Base-by-base conservation (phyloP, 352 stramenopile species). In the Phytophthora citrophthora region DNA sequence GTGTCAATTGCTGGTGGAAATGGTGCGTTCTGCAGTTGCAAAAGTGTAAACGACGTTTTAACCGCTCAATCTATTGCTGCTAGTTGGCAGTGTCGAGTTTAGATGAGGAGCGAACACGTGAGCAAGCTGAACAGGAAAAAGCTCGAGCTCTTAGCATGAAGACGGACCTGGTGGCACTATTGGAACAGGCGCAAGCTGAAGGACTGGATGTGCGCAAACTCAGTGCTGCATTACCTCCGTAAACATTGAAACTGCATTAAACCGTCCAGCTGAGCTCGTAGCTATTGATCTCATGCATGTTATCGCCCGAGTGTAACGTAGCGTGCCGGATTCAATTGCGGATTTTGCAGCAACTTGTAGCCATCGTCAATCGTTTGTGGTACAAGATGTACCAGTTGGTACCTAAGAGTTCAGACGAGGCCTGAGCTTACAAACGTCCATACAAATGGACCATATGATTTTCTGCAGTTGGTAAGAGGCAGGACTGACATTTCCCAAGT, bases 1-100 rank as follows among this genome's bases (percentile, higher is more conserved):
- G 61, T 93, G 86, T 53, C 84, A 94, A 54, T 68, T 96, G 27
- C 81, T 96, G 50, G 74, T 96, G 7, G 88, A 96, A 55, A 96
- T 96, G 88, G 86, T 90, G 58, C 50, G 51, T 64, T 15, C n/a
- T 54, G 2, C 20, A 20, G 10, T 51, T 43, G 13, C 31, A 3
- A 31, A 12, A 20, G 1, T 48, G 16, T n/a, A 32, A 13, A 16
- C n/a, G 20, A 27, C 23, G 40, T 4, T 16, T 54, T n/a, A 53
- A 27, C 23, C 34, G 4, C 16, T 54, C 24, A 53, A 12, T 32
- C 32, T n/a, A 24, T 36, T 34, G 29, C 29, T 34, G 29, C 29
- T 15, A 94, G 88, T 72, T 96, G 13, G 88, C 86, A 16, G 68
- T 94, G 16, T 87, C 82, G n/a, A 93, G 79, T 62, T 71, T 96